Evolutionary conservation across 2,329 filamentous ascomycete genomes (phyloP).

Genomic region (Arthrinium phaeospermum): DNA sequence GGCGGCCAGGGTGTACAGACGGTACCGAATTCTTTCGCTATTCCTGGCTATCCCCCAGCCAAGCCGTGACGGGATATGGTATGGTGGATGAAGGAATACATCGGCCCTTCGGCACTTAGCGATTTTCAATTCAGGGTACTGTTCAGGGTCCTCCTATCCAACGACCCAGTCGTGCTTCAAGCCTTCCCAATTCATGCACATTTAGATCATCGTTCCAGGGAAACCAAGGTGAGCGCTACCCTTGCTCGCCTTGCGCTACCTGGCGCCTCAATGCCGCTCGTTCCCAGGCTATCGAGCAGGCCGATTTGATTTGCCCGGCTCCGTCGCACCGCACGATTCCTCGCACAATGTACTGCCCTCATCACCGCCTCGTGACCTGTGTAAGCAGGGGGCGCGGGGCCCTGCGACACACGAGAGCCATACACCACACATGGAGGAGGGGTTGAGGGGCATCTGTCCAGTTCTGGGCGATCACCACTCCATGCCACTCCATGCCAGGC

Average conservation of each 20-base stretch:
- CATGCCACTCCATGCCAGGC: not conserved
- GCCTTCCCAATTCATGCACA: slow-evolving; percentile 15
- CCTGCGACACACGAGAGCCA: slow-evolving; percentile 3
- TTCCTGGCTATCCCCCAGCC: not conserved
- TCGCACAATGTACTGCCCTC: slow-evolving; percentile 11
- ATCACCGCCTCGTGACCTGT: slow-evolving; percentile 10
- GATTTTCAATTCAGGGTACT: slow-evolving; percentile 16
- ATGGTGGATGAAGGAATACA: not conserved
- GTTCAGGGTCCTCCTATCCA: not conserved
- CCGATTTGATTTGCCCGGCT: not conserved
- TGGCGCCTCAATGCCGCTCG: slow-evolving; percentile 13
- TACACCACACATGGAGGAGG: slow-evolving; percentile 8
- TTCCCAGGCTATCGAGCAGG: slow-evolving; percentile 4
- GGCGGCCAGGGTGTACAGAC: not conserved
- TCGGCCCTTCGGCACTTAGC: slow-evolving; percentile 16
- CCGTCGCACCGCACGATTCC: slow-evolving; percentile 10
- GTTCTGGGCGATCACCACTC: slow-evolving; percentile 4
- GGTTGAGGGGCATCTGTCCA: slow-evolving; percentile 8
- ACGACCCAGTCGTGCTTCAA: slow-evolving; percentile 14
- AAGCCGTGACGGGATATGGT: not conserved
- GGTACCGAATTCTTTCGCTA: not conserved
- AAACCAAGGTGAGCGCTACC: slow-evolving; percentile 15
- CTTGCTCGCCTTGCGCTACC: slow-evolving; percentile 13
- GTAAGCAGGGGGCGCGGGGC: slow-evolving; percentile 13
- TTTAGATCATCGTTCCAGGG: slow-evolving; percentile 12